These are phyloP conservation scores for Citrullus colocynthis DNA, from an alignment of 306 rosid species.

Conservation along the genomic window DNA sequence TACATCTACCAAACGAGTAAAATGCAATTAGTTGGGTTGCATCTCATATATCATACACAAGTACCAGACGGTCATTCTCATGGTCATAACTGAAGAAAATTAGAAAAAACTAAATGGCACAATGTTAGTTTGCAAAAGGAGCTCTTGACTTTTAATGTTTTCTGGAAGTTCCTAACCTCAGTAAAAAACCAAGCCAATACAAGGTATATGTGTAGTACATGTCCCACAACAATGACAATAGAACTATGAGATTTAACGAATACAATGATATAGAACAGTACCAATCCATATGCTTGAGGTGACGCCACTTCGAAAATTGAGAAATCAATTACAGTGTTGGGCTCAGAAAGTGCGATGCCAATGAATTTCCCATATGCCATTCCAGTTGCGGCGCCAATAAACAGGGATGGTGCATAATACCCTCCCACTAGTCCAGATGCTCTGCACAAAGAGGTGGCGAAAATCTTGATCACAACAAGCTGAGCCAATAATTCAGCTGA, in stretches of 20 bases:
- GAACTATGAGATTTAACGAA: conserved; percentile 1
- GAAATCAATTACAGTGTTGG: conserved; percentile 36
- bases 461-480: conserved; percentile 65
- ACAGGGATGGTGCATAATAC: conserved; percentile 90
- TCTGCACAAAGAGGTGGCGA: conserved; percentile 78
- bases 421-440: conserved; percentile 96
- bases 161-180: background rate
- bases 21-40: background rate
- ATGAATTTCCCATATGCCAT: conserved; percentile 84
- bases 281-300: conserved; percentile 97
- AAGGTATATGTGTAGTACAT: background rate
- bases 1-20: background rate
- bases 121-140: background rate
- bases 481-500: conserved; percentile 70
- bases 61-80: background rate
- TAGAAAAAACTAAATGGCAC: background rate
- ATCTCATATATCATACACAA: background rate
- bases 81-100: background rate
- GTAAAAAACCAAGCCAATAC: background rate
- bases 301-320: conserved; percentile 86
- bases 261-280: conserved; percentile 23
- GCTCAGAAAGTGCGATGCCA: conserved; percentile 44
- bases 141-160: background rate
- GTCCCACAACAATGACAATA: background rate
- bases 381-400: conserved; percentile 91